Base-by-base conservation (phyloP, 2,329 filamentous ascomycete genomes). In the Cytospora schulzeri region DNA sequence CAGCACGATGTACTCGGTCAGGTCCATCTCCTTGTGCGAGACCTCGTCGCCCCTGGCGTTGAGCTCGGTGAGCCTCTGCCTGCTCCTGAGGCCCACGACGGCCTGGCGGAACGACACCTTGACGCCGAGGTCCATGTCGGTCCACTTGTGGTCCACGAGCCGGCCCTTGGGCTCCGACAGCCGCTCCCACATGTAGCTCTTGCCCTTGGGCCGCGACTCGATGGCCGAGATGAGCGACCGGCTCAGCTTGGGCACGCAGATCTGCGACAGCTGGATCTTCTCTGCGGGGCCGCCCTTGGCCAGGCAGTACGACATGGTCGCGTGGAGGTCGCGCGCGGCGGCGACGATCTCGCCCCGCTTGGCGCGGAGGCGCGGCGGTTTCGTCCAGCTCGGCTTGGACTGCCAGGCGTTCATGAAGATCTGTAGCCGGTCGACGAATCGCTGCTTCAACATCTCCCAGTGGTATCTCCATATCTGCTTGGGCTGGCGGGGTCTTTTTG, bases 1-100 rank as follows among this genome's bases (percentile, higher is more conserved):
- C 54, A 92, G 68, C 48, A 90, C 87, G 5, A 92, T 68, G 71
- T 91, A 86, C 78, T 92, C 90, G 1, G 81, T 73, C 69, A 88
- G 80, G 57, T 84, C 77, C 70, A 83, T 82, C 68, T 82, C 77
- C 71, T 81, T 80, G 53, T 80, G 79, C 66, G 76, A 80, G n/a
- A 76, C 70, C 65, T 73, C 68, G 17, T 77, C 80, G 19, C 76
- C 77, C 2, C 62, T 66, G 9, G 65, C 60, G 57, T 79, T 74
- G 65, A 77, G 76, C 69, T 80, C 78, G 9, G 77, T 78, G 41
- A 85, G 75, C 68, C 78, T 79, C 76, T 91, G 88, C 35, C 77
- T 79, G 65, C 83, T 87, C 31, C 77, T 73, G 67, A 91, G 84
- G 63, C 79, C 78, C 55, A 91, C 85, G n/a, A 89, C 82, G 29